Percentiles rank a stretch among this genome's conserved stretches.
These are phyloP conservation scores for Mycena indigotica DNA, from an alignment of 768 basidiomycete species.

Conservation along the genomic window DNA sequence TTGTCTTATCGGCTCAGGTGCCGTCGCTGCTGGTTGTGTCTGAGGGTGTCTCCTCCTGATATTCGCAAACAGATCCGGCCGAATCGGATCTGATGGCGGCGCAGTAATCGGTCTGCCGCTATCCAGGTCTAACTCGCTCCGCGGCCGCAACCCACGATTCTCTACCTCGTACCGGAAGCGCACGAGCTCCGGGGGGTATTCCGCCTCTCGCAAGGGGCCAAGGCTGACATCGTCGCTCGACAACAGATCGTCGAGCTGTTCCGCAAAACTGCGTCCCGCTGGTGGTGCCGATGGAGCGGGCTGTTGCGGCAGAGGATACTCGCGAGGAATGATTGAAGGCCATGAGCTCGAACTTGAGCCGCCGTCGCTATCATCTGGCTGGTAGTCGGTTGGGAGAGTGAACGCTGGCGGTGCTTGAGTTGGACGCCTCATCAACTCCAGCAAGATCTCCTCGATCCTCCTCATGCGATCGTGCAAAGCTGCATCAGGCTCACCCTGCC, in stretches of 20 bases:
- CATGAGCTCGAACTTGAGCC: not conserved
- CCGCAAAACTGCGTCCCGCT: conserved; percentile 57
- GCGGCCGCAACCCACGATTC: conserved; percentile 14
- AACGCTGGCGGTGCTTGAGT: conserved; percentile 27
- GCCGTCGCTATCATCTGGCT: not conserved
- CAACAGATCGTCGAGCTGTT: conserved; percentile 63
- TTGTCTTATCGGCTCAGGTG: no score
- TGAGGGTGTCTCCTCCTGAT: not conserved
- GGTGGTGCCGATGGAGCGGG: conserved; percentile 51
- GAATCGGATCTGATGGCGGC: not conserved
- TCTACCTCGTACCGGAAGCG: conserved; percentile 52
- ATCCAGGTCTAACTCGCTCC: conserved; percentile 14
- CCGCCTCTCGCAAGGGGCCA: conserved; percentile 40
- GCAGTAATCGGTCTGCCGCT: not conserved
- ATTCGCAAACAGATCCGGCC: not conserved
- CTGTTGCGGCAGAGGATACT: conserved; percentile 23
- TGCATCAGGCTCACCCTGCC: conserved; percentile 43
- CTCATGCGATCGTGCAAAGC: conserved; percentile 44
- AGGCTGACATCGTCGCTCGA: conserved; percentile 41
- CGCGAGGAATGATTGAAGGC: conserved; percentile 1
- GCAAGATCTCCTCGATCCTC: conserved; percentile 51
- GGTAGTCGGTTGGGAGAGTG: conserved; percentile 12
- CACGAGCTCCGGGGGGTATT: conserved; percentile 53
- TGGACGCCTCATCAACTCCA: conserved; percentile 39
- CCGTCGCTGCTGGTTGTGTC: not conserved